phyloP scores from a whole-genome alignment of 345 rosid species.

The Durio zibethinus region DNA sequence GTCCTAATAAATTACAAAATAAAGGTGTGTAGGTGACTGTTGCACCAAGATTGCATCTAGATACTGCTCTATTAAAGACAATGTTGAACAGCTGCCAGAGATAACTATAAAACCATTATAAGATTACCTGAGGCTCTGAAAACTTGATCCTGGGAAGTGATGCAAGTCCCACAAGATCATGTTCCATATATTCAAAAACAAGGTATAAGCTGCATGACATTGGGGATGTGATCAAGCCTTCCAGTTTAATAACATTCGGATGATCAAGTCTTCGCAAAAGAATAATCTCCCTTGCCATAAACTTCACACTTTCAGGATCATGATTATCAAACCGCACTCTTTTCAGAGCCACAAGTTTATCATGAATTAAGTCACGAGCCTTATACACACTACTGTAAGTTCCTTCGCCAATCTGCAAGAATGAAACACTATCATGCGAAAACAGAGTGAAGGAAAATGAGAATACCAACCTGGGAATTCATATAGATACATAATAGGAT shows the following conservation, averaged over 20 bases:
- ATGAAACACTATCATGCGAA: conserved; percentile 6
- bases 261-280: conserved; percentile 86
- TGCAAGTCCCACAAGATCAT: conserved; percentile 90
- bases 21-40: background rate
- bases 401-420: conserved; percentile 96
- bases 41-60: background rate
- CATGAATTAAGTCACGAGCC: conserved; percentile 64
- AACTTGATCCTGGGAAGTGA: conserved; percentile 81
- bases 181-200: conserved; percentile 97
- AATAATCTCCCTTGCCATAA: conserved; percentile 89
- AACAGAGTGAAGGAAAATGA: background rate
- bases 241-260: conserved; percentile 84
- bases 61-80: background rate
- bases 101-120: background rate
- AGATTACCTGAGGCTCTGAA: conserved; percentile 79
- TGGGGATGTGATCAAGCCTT: conserved; percentile 84
- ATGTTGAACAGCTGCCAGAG: background rate
- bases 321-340: conserved; percentile 77
- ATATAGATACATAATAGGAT: background rate
- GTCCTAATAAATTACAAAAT: background rate
- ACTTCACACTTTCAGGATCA: conserved; percentile 81
- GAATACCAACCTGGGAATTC: conserved; percentile 2
- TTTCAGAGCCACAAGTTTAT: conserved; percentile 82
- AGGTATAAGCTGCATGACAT: conserved; percentile 76
- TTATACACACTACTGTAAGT: conserved; percentile 89